Evolutionary conservation across 2,329 filamentous ascomycete genomes (phyloP), one percentile per base, ranked within the genome.

Genomic region (Ceratocystis alfenasii): DNA sequence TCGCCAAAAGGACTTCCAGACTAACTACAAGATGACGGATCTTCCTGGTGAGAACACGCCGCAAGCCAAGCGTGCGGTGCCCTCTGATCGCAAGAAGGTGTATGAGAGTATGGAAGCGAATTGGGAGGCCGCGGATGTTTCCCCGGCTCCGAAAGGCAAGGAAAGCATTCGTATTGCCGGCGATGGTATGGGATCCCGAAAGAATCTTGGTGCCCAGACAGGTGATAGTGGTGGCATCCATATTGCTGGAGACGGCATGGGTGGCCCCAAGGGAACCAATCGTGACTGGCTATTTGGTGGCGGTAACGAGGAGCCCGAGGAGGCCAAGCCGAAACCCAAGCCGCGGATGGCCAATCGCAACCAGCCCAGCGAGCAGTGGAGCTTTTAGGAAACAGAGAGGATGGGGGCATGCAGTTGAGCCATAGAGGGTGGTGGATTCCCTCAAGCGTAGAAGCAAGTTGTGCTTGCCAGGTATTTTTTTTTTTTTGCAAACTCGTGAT

Each of bases 1-100:
- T 45, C 64, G 66, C 50, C 66, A 68, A 15, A 81, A 80, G 72
- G 90, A 92, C 75, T 84, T 89, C 73, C 85, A 86, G 62, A 75
- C 85, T 22, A 89, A 96, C 71, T 96, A 91, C 78, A 80, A 80
- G 63, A 86, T 95, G 78, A 80, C 81, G 5, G 90, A 95, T 73
- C 79, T 84, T 50, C 84, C 84, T 68, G 67, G 68, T 83, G 85
- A 44, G 77, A 76, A 8, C 74, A 78, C 65, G 70, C 75, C 45
- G 75, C 74, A 71, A 71, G 73, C 66, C 72, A 68, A 77, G 71
- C 74, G 78, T 72, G 77, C 76, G 22, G 72, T 85, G 22, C 74
- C 81, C 63, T 80, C 84, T 65, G 83, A 85, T 69, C 83, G 83
- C 69, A 80, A 83, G 74, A 89, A 90, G 76, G 86, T 81, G 2